Conservation (phyloP, 2,329 filamentous ascomycete species). For the Neonectria coccinea region DNA sequence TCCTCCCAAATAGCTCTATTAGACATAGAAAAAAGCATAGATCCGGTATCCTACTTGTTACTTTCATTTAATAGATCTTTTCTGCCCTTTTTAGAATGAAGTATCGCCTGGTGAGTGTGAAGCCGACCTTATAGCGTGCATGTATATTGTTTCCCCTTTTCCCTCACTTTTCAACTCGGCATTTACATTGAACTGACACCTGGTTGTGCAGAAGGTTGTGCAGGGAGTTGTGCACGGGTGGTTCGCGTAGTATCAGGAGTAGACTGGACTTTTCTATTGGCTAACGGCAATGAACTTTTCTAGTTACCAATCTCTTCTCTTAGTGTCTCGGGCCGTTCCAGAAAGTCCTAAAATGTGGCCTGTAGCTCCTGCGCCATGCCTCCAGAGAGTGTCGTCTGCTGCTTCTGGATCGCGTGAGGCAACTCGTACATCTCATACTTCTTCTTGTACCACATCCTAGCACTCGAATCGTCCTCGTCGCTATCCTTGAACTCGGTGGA, state of each 20-base stretch:
- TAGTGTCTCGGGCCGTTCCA: not conserved
- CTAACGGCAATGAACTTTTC: not conserved
- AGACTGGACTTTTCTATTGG: not conserved
- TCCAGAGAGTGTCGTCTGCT: conserved; percentile 16
- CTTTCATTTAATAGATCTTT: no score
- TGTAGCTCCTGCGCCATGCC: conserved; percentile 26
- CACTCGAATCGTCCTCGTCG: conserved; percentile 23
- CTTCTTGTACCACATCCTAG: conserved; percentile 20
- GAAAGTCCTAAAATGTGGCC: conserved; percentile 8
- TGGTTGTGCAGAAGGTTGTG: not conserved
- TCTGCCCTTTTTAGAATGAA: no score
- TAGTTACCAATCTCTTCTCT: not conserved
- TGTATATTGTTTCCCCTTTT: not conserved
- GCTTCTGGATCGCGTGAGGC: conserved; percentile 16
- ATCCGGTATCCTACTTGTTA: no score
- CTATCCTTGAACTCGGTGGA: conserved; percentile 26
- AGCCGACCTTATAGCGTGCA: not conserved
- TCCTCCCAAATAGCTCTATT: no score
- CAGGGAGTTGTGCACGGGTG: not conserved
- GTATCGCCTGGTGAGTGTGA: no score
- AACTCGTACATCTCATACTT: conserved; percentile 26
- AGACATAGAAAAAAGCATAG: no score
- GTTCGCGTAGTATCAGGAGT: not conserved
- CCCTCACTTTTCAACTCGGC: not conserved
- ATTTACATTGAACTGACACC: not conserved